Base-by-base conservation (phyloP, 257 asterid species). In the Nicotiana tabacum region DNA sequence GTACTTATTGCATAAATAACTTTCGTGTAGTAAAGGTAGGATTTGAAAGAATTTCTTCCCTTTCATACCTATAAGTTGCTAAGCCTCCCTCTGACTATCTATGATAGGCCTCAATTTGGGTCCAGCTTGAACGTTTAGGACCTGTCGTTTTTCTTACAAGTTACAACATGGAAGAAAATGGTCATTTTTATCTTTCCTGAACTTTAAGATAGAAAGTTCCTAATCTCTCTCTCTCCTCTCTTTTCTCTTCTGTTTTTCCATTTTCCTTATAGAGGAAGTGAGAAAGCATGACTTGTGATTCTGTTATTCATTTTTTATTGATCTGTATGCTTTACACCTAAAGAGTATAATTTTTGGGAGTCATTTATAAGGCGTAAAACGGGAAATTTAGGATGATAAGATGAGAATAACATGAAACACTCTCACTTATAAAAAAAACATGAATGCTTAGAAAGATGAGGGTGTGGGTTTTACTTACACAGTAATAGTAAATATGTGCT, bases 91-190 rank as follows among this genome's bases (percentile, higher is more conserved):
- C 35, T 21, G 60, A 6, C 35, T 43, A 21, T 70, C 60, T 70
- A 43, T 43, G 77, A 43, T 74, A 74, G 39, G 79, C 79, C 61
- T 74, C 39, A 74, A 74, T 33, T 46, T 74, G 79, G 61, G 46
- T 70, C 35, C 35, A 21, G 35, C 78, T 70, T 70, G 58, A 43
- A 11, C 6, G 12, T 69, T 35, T 18, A 29, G 48, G 18, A 60
- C 13, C 21, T 43, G 21, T 2, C 6, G 32, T 70, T 43, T 48
- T 43, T 43, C 58, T 70, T 70, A 21, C 6, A 6, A 12, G 35
- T 33, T 33, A 33, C 12, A 3, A 12, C 60, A 70, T 37, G 35
- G 78, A 21, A n/a, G 77, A n/a, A 69, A 69, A 21, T 0, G 6
- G 2, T 48, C 7, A 43, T 35, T 70, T 70, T 21, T 70, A 39